These are phyloP conservation scores for Thelephora aurantiotincta DNA, from an alignment of 768 basidiomycete species.

Conservation along the genomic window DNA sequence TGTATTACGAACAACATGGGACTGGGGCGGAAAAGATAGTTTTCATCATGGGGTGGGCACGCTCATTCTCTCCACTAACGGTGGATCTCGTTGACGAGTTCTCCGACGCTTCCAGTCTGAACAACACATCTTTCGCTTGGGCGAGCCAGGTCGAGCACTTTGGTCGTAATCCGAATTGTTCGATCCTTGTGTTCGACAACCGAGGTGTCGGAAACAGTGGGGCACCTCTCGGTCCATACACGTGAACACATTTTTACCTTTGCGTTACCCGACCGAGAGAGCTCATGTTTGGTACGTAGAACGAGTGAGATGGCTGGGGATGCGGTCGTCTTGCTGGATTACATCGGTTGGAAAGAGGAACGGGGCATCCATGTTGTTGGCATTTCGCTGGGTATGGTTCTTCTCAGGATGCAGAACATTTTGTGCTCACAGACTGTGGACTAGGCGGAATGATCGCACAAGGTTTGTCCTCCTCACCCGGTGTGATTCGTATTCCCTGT, in stretches of 20 bases:
- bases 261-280: not conserved
- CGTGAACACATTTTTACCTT: conserved; percentile 29
- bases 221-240: conserved; percentile 61
- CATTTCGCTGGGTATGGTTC: conserved; percentile 34
- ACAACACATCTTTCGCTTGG: conserved; percentile 53
- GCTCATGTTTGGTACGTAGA: conserved; percentile 19
- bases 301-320: conserved; percentile 74
- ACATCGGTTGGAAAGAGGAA: conserved; percentile 53
- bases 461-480: conserved; percentile 22
- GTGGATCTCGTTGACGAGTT: not conserved
- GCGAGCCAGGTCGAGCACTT: conserved; percentile 51
- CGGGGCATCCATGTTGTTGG: conserved; percentile 60
- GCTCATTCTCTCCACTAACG: not conserved
- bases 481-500: not conserved
- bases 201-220: conserved; percentile 70
- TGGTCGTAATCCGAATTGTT: conserved; percentile 34
- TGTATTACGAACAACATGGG: conserved; percentile 76
- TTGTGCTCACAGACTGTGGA: no score
- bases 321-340: conserved; percentile 47
- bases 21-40: conserved; percentile 47
- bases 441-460: conserved; percentile 69
- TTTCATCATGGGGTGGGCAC: conserved; percentile 58
- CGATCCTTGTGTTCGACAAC: conserved; percentile 70
- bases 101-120: conserved; percentile 27
- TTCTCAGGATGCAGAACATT: no score